Evolutionary conservation across 2,329 filamentous ascomycete species (phyloP).

Genomic region (Aureobasidium zeae): DNA sequence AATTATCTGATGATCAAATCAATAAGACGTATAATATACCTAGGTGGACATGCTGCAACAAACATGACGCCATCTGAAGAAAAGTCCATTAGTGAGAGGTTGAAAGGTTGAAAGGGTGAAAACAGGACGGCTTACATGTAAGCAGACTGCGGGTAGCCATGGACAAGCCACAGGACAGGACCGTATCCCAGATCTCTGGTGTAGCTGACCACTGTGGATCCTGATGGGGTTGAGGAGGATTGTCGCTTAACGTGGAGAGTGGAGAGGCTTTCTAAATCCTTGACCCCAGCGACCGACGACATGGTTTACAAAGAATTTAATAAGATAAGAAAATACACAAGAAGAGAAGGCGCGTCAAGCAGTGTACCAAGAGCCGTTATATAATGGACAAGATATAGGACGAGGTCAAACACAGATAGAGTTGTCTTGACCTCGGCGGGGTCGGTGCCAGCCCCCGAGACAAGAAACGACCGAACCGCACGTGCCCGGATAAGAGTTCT

Average conservation of each 20-base stretch:
- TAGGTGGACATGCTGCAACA: constrained; percentile 1
- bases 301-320: constrained; percentile 1
- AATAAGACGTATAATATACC: not conserved
- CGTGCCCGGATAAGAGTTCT: not conserved
- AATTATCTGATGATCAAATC: constrained; percentile 26
- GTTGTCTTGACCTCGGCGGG: not conserved
- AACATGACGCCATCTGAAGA: constrained; percentile 24
- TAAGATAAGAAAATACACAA: constrained; percentile 6
- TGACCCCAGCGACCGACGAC: not conserved
- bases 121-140: constrained; percentile 23
- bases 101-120: not conserved
- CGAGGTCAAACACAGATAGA: constrained; percentile 1
- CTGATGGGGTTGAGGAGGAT: constrained; percentile 23
- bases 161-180: constrained; percentile 35
- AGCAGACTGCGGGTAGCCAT: constrained; percentile 39
- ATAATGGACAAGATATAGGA: not conserved
- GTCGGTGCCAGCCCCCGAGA: not conserved
- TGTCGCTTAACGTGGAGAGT: constrained; percentile 24
- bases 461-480: not conserved
- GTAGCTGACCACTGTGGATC: constrained; percentile 27
- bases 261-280: constrained; percentile 23
- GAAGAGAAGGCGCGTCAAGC: not conserved
- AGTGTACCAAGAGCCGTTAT: too few species aligned
- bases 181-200: constrained; percentile 27
- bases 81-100: not conserved